phyloP scores from a whole-genome alignment of 148 eudicot species.

The Vaccinium corymbosum region DNA sequence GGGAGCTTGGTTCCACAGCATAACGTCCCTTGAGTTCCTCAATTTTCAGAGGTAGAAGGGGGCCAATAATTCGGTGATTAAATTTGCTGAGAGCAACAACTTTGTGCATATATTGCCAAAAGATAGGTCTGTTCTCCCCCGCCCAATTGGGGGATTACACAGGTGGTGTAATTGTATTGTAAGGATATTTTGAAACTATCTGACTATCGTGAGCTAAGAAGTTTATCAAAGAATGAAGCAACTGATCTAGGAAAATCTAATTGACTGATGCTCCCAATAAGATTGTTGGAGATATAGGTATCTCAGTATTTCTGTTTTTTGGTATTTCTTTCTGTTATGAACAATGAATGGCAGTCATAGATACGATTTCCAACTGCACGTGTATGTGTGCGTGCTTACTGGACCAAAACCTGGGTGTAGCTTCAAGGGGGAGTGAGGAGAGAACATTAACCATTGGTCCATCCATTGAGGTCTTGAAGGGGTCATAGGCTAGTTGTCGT shows the following conservation, averaged over 20 bases:
- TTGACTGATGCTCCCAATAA: neutral
- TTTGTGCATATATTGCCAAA: too few species aligned
- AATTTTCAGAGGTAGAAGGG: too few species aligned
- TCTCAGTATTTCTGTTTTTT: neutral
- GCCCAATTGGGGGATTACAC: too few species aligned
- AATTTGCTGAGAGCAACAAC: too few species aligned
- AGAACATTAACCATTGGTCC: neutral
- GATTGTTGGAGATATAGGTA: neutral
- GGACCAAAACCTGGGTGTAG: neutral
- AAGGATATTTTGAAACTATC: neutral
- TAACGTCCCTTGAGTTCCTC: too few species aligned
- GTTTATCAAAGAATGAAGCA: neutral
- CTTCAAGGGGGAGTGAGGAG: neutral
- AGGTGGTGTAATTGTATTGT: too few species aligned
- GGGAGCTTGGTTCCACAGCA: too few species aligned
- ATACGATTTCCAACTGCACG: neutral
- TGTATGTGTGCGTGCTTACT: neutral
- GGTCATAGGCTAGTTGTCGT: neutral
- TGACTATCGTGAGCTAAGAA: neutral
- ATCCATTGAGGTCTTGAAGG: neutral
- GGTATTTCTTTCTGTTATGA: neutral
- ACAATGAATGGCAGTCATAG: neutral
- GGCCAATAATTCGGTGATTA: too few species aligned
- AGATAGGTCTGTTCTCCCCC: too few species aligned
- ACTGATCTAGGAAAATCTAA: neutral